Conservation (phyloP, 2,329 filamentous ascomycete species). For the Stromatinia cepivora region DNA sequence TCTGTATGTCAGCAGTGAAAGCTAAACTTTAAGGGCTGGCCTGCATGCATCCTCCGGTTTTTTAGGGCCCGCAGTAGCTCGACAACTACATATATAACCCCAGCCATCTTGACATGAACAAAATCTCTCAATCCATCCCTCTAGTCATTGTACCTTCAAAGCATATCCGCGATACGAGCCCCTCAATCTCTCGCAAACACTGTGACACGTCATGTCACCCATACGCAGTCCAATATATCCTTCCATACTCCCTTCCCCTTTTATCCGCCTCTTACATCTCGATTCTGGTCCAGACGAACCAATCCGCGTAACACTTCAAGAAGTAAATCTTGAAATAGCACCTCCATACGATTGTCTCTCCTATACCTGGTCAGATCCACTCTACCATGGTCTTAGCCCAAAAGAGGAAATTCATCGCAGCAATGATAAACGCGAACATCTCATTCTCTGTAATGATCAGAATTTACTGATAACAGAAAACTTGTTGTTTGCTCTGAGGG, state of each 20-base stretch:
- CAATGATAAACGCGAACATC: background rate
- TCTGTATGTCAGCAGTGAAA: background rate
- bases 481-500: background rate
- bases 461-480: background rate
- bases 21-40: background rate
- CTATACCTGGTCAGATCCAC: slow-evolving; percentile 24
- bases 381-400: slow-evolving; percentile 15
- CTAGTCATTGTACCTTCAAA: too few relatives aligned
- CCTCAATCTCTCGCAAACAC: background rate
- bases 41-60: background rate
- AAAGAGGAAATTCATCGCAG: slow-evolving; percentile 7
- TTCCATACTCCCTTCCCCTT: background rate
- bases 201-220: background rate
- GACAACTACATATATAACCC: background rate
- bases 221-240: background rate
- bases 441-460: slow-evolving; percentile 12
- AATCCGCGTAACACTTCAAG: slow-evolving; percentile 11
- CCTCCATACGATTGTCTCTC: slow-evolving; percentile 23
- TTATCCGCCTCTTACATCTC: slow-evolving; percentile 13
- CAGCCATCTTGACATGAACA: background rate
- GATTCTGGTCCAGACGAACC: slow-evolving; percentile 10
- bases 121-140: background rate
- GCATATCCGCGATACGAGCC: background rate
- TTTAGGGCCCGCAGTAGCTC: background rate
- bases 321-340: background rate